Base-by-base conservation (phyloP, 2,329 filamentous ascomycete genomes). In the Aspergillus phoenicis region DNA sequence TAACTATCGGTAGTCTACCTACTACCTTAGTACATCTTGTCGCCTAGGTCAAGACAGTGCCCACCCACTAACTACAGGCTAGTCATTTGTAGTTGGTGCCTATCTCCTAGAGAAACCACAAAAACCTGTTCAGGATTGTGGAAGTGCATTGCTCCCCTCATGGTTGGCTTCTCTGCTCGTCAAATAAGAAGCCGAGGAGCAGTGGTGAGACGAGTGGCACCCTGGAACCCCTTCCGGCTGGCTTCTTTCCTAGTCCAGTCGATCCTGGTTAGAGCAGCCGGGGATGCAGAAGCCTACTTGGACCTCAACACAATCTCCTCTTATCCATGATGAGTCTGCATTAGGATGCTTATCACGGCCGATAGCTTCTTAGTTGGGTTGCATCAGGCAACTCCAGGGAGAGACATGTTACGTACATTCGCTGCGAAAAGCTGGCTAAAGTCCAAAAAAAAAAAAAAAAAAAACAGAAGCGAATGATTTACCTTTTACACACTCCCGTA, bases 201-300 rank as follows among this genome's bases (percentile, higher is more conserved):
- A 33, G 58, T 54, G 57, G 15, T 61, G 53, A 30, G 38, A 36
- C 59, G 22, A 38, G 48, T 56, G 60, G 49, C 60, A 53, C 54
- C 48, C 52, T 47, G 20, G 17, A 13, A 24, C 13, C 24, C 43
- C 38, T 41, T 52, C 47, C 55, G 53, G 61, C 43, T 61, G 11
- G 59, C 47, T 38, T 39, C 13, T 56, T 52, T 22, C 22, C 51
- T 59, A 61, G 61, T 43, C 55, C 41, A 63, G 58, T 59, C 56
- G 58, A 64, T 63, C 58, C 47, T 59, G 52, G 55, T 49, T 64
- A 63, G 61, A 64, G 56, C 48, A 61, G 61, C 58, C 55, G 62
- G 58, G 28, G 52, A 52, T 58, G 60, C 60, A 62, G 60, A 61
- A 64, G 62, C 51, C 62, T 64, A 64, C 60, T 57, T 54, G 30